Evolutionary conservation across 1,139 yeast genomes (phyloP), one percentile per base, ranked within the genome.

Genomic region (Yamadazyma dendronema): DNA sequence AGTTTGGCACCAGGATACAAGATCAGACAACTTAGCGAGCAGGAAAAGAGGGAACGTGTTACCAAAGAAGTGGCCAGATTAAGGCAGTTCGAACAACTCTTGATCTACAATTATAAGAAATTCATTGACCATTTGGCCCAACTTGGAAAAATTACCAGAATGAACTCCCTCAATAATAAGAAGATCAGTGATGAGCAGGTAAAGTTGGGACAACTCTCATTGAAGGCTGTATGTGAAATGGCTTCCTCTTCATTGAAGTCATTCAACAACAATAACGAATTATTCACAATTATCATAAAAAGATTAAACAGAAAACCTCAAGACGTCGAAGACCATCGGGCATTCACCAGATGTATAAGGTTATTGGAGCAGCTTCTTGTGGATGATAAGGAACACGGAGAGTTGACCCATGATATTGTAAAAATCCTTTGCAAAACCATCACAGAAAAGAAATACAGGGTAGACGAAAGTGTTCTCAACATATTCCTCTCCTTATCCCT

Each of bases 1-100:
- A 77, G 84, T 39, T 74, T 92, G 37, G 82, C 95, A 3, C 98
- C 98, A 1, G 83, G 94, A 3, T 92, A 92, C 60, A 76, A 82
- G 47, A 89, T 92, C 42, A 74, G 96, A 56, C 84, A 95, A 2
- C 67, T 92, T 37, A 74, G 88, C 1, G 97, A 88, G 12, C 59
- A 77, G 1, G 98, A 92, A 58, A 80, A 79, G 60, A 77, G 79
- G 46, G 95, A 86, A 51, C 86, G 81, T 52, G 95, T 88, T 4
- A 71, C 92, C 15, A 86, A 75, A 55, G 98, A 92, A 17, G 84
- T 90, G 28, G 81, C 85, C 13, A 76, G 74, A 52, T 62, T 85
- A 48, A 77, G 97, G 55, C 73, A 69, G 40, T 89, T 84, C 57
- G 98, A 92, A 62, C 94, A 90, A 56, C 64, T 75, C 4, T 67